Base-by-base conservation (phyloP, 768 basidiomycete species). In the Galerina marginata region DNA sequence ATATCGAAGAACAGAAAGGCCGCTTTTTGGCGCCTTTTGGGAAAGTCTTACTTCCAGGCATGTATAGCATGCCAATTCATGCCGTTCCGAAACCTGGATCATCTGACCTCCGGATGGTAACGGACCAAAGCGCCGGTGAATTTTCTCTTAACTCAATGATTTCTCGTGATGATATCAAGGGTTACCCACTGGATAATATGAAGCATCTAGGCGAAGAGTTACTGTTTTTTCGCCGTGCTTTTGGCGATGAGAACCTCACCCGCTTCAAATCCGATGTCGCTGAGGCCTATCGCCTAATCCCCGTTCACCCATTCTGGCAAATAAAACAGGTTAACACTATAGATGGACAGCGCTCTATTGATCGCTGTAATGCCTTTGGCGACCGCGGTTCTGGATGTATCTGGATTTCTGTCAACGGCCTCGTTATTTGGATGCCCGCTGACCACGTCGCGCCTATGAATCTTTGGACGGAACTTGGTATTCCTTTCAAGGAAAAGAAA, bases 271-370 rank as follows among this genome's bases (percentile, higher is more conserved):
- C 75, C 0, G 76, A 82, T 48, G 68, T 82, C 0, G 55, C 71
- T 0, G 64, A 75, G 5, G 81, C 81, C 0, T 83, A 79, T 46
- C 62, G 72, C 0, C 63, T 67, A 0, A 53, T 79, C 6, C 82
- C 79, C 0, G 67, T 79, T 59, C 76, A 81, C 43, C 76, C 73
- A 0, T 39, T 66, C 0, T 84, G 80, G 80, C 79, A 83, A 37
- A 58, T 81, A 1, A 76, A 74, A 26, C 81, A 82, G 40, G 57
- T 78, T 0, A 63, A 73, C 1, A 64, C 54, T 0, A 53, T 79
- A 9, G 63, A 74, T 9, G 67, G 65, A 0, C 2, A 43, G 0
- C 51, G 39, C 0, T 60, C 72, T 55, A 64, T 79, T 0, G 74
- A 79, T 23, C 36, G 64, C 0, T 26, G 49, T 7, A 71, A 70